Evolutionary conservation across 345 rosid genomes (phyloP).

Genomic region (Camelina neglecta): DNA sequence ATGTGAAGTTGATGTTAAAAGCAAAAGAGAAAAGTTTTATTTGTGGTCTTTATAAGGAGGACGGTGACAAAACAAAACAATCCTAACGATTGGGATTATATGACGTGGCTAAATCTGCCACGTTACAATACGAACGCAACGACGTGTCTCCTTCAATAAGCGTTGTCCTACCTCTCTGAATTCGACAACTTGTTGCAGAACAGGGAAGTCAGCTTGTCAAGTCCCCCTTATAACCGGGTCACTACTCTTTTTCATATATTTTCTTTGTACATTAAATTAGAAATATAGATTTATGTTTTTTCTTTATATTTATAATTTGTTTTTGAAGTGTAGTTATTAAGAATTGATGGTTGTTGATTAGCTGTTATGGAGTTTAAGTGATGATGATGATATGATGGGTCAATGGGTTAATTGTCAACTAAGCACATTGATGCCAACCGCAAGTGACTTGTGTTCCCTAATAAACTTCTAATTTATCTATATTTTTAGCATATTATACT

Average conservation of each 20-base stretch:
- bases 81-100: constrained; percentile 1
- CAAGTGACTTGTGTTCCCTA: constrained; percentile 33
- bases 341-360: constrained; percentile 7
- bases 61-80: background rate
- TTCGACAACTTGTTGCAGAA: background rate
- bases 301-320: background rate
- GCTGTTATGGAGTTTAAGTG: constrained; percentile 17
- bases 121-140: background rate
- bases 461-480: constrained; percentile 10
- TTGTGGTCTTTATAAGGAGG: constrained; percentile 7
- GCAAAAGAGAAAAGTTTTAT: background rate
- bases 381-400: constrained; percentile 28
- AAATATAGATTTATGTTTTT: constrained; percentile 1
- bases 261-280: background rate
- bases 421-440: constrained; percentile 42
- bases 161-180: background rate
- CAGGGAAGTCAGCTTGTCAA: background rate
- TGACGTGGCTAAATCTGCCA: constrained; percentile 32
- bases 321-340: background rate
- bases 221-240: background rate
- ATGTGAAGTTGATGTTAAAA: no score
- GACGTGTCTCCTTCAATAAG: constrained; percentile 11
- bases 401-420: constrained; percentile 39
- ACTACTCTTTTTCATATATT: background rate
- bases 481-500: constrained; percentile 2